These are phyloP conservation scores for Fraxinus platypoda DNA, from an alignment of 305 asterid species.

Conservation along the genomic window DNA sequence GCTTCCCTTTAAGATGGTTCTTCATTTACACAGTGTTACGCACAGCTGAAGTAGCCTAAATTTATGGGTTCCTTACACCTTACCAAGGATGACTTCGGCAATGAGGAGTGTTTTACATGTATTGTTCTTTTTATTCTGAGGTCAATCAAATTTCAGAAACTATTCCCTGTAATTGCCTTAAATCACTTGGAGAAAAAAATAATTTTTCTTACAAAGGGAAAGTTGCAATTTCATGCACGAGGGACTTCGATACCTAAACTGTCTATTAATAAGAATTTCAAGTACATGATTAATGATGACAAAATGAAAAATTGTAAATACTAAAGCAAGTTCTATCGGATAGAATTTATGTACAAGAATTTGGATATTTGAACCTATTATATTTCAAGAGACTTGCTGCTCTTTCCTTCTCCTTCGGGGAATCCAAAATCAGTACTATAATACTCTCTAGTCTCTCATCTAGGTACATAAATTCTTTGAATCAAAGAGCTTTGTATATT, in stretches of 20 bases:
- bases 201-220: not conserved
- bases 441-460: not conserved
- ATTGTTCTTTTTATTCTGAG: not conserved
- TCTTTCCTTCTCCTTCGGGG: not conserved
- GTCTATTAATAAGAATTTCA: not conserved
- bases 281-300: not conserved
- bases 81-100: not conserved
- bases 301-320: not conserved
- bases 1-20: constrained; percentile 1
- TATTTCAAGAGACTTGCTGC: not conserved
- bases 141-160: not conserved
- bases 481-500: not conserved
- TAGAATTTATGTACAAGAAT: not conserved
- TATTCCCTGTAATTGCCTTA: not conserved
- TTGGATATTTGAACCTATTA: not conserved
- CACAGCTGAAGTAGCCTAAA: not conserved
- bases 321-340: not conserved
- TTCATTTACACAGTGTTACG: not conserved
- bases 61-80: not conserved
- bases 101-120: not conserved
- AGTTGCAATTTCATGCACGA: not conserved
- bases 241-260: not conserved
- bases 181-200: not conserved
- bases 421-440: not conserved
- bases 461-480: not conserved